A percentile compares a stretch with the other conserved stretches of the same genome.
phyloP scores from a whole-genome alignment of 371 early-diverging fungal genomes.

The Lichtheimia ramosa region DNA sequence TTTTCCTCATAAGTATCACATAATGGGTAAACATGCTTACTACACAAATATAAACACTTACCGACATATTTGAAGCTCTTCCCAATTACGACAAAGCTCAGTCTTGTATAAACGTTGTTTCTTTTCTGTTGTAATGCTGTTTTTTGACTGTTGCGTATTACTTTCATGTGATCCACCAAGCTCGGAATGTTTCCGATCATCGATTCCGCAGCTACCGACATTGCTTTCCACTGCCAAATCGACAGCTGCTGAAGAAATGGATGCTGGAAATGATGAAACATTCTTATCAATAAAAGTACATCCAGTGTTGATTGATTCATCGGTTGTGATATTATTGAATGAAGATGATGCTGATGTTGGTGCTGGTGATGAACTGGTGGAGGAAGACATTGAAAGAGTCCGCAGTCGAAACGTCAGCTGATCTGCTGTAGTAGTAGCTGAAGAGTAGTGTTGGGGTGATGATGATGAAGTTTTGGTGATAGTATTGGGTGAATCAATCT shows the following conservation, averaged over 20 bases:
- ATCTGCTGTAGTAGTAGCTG: too few species aligned
- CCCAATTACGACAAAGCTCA: slow-evolving; percentile 26
- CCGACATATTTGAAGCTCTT: slow-evolving; percentile 20
- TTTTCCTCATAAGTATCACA: background rate
- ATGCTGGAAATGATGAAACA: background rate
- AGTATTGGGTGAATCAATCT: too few species aligned
- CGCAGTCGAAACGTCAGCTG: background rate
- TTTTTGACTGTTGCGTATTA: background rate
- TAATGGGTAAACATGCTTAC: background rate
- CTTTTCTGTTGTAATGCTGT: slow-evolving; percentile 10
- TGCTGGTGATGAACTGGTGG: too few species aligned
- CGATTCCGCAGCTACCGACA: background rate
- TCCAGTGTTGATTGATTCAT: too few species aligned
- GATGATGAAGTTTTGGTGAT: too few species aligned
- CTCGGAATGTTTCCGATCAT: slow-evolving; percentile 12
- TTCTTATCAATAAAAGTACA: too few species aligned
- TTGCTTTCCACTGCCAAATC: background rate
- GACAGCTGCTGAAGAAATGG: background rate
- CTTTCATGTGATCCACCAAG: slow-evolving; percentile 6
- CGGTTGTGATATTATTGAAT: too few species aligned
- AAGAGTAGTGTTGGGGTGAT: too few species aligned
- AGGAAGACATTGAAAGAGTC: background rate
- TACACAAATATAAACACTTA: background rate
- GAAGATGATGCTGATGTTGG: too few species aligned
- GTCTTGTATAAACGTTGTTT: slow-evolving; percentile 24